Base-by-base conservation (phyloP, 495 filamentous ascomycete genomes). In the Lasiosphaeria hispida region DNA sequence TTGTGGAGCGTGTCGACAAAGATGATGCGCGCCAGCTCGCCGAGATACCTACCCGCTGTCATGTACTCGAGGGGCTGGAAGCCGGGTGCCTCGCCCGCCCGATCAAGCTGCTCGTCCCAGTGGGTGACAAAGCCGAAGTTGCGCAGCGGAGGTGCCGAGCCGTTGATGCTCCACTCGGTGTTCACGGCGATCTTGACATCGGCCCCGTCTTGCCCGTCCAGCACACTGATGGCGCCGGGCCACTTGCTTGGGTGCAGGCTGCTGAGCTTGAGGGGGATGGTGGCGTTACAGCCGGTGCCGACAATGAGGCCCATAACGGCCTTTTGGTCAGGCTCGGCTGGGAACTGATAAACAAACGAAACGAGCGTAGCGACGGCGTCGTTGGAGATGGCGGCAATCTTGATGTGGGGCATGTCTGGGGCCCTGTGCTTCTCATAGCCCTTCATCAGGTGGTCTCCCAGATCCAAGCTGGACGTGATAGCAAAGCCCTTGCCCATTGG, bases 61-160 rank as follows among this genome's bases (percentile, higher is more conserved):
- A 95, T 90, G 68, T 92, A 92, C 71, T 95, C 90, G 53, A 93
- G 85, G 1, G 90, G 90, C 64, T 92, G 89, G 64, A 93, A 93
- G 0, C 89, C 90, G 0, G 90, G 89, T 0, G 80, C 80, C 63
- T 89, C 83, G 64, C 85, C 85, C 10, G 82, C 81, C 8, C 60
- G 62, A 59, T 92, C 88, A 11, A 95, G 76, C 54, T 78, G 71
- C 2, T 69, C 58, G 63, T 95, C 90, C 89, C 89, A 93, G 49
- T 77, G 79, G 9, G 83, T 92, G 42, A 85, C 81, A 18, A 91
- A 74, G 11, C 84, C 76, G 10, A 87, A 77, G 38, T 85, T 82
- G 17, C 76, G 72, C 8, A 95, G 73, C 2, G 90, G 86, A 13
- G 80, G 78, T 9, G 83, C 80, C 3, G 88, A 83, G 7, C 90